Evolutionary conservation across 805 yeast species (phyloP).

Genomic region (Starmerella ratchasimensis): DNA sequence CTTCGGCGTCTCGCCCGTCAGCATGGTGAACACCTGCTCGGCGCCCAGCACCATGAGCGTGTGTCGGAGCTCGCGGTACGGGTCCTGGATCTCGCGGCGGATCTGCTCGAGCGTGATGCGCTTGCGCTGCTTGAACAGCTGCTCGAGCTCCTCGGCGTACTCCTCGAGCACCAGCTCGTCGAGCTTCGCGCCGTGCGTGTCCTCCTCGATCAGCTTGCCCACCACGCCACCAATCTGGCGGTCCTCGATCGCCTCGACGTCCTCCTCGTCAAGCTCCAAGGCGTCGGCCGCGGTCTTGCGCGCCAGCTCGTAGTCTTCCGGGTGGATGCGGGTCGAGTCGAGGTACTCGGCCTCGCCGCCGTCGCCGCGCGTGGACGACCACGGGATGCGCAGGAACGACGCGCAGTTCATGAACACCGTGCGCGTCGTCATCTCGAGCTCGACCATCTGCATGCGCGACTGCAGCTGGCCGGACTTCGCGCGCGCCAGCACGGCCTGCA

Average conservation of each 20-base stretch:
- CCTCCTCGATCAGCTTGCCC: conserved; percentile 53
- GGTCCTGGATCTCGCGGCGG: conserved; percentile 72
- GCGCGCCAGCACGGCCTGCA: conserved; percentile 58
- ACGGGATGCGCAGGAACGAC: conserved; percentile 71
- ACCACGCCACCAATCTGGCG: conserved; percentile 59
- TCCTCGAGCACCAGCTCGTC: conserved; percentile 82
- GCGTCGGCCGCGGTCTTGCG: conserved; percentile 98
- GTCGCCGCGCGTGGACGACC: conserved; percentile 27
- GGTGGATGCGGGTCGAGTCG: conserved; percentile 93
- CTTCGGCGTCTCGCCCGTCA: conserved; percentile 73
- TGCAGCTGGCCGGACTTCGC: conserved; percentile 44
- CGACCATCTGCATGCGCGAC: conserved; percentile 69
- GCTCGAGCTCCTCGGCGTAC: conserved; percentile 78
- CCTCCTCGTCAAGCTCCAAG: conserved; percentile 88
- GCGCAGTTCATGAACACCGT: conserved; percentile 83
- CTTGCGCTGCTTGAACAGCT: conserved; percentile 44
- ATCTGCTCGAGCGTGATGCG: conserved; percentile 71
- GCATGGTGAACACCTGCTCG: conserved; percentile 67
- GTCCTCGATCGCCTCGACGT: conserved; percentile 61
- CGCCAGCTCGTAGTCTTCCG: conserved; percentile 93
- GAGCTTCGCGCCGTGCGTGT: conserved; percentile 51
- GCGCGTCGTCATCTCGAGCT: conserved; percentile 64
- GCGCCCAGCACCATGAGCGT: conserved; percentile 51
- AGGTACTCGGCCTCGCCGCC: conserved; percentile 51
- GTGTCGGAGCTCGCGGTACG: conserved; percentile 74